These are phyloP conservation scores for Mycena citricolor DNA, from an alignment of 1,284 basidiomycete genomes.

Conservation along the genomic window DNA sequence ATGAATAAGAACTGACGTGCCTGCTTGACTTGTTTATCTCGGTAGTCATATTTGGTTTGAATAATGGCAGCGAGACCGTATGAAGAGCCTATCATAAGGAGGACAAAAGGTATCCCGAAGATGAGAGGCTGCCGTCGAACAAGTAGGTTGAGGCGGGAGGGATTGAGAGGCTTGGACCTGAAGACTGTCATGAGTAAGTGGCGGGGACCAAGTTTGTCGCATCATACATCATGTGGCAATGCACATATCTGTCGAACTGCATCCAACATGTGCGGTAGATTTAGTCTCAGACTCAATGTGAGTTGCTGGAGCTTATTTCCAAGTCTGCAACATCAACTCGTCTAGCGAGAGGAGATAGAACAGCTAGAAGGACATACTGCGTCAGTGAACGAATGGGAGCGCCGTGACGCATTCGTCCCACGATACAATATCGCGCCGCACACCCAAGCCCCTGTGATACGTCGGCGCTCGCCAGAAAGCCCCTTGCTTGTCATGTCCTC, in stretches of 20 bases:
- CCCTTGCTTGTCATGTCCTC: constrained; percentile 52
- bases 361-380: constrained; percentile 43
- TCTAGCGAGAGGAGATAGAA: constrained; percentile 40
- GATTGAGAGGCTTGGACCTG: constrained; percentile 51
- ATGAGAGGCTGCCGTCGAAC: constrained; percentile 61
- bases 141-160: constrained; percentile 42
- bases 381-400: constrained; percentile 57
- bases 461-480: constrained; percentile 34
- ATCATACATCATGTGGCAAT: too few species aligned
- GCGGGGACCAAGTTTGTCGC: too few species aligned
- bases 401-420: constrained; percentile 57
- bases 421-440: constrained; percentile 74
- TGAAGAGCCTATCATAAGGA: constrained; percentile 85
- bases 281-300: constrained; percentile 21
- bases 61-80: constrained; percentile 85
- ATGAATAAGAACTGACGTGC: constrained; percentile 38
- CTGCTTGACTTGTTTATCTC: constrained; percentile 76
- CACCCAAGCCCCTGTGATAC: constrained; percentile 65
- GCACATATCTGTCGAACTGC: too few species aligned
- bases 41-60: constrained; percentile 88
- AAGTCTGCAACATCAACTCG: background rate
- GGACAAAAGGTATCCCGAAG: constrained; percentile 88
- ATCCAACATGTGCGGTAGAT: constrained; percentile 30
- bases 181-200: constrained; percentile 71
- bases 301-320: constrained; percentile 7